Conservation (phyloP, 2,329 filamentous ascomycete species). For the Exophiala sideris region DNA sequence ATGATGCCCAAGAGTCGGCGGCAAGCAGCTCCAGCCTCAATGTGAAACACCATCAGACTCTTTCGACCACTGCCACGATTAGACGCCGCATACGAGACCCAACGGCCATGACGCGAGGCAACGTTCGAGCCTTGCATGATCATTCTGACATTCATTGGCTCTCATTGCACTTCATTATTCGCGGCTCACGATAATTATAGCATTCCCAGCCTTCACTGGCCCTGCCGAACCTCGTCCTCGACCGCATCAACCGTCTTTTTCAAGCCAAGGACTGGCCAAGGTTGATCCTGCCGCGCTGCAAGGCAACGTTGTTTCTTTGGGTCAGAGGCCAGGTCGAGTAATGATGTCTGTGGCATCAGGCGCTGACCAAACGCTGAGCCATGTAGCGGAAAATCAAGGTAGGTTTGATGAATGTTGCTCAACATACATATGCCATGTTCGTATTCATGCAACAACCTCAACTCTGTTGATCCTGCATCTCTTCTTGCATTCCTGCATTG, state of each 20-base stretch:
- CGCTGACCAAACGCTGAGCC: slow-evolving; percentile 15
- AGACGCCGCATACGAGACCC: slow-evolving; percentile 7
- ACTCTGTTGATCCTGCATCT: background rate
- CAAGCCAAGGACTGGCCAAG: slow-evolving; percentile 12
- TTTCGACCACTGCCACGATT: slow-evolving; percentile 12
- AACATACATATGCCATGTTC: slow-evolving; percentile 10
- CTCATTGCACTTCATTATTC: background rate
- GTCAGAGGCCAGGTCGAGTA: slow-evolving; percentile 2
- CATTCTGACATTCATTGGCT: slow-evolving; percentile 7
- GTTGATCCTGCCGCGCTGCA: slow-evolving; percentile 2
- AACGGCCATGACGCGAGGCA: slow-evolving; percentile 6
- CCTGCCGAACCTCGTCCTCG: background rate
- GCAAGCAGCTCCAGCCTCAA: background rate
- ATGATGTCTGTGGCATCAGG: slow-evolving; percentile 20
- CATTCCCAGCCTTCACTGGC: slow-evolving; percentile 1
- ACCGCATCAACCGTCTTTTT: slow-evolving; percentile 1
- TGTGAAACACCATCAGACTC: background rate
- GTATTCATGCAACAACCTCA: background rate
- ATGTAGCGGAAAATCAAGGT: background rate
- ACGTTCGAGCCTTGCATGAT: slow-evolving; percentile 7
- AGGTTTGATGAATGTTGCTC: background rate
- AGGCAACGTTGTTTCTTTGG: background rate
- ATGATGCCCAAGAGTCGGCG: no score
- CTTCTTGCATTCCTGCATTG: background rate
- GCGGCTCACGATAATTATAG: slow-evolving; percentile 13